Percentiles rank a stretch among this genome's conserved stretches.
These are phyloP conservation scores for Arthromyces matolae DNA, from an alignment of 768 basidiomycete species.

Conservation along the genomic window DNA sequence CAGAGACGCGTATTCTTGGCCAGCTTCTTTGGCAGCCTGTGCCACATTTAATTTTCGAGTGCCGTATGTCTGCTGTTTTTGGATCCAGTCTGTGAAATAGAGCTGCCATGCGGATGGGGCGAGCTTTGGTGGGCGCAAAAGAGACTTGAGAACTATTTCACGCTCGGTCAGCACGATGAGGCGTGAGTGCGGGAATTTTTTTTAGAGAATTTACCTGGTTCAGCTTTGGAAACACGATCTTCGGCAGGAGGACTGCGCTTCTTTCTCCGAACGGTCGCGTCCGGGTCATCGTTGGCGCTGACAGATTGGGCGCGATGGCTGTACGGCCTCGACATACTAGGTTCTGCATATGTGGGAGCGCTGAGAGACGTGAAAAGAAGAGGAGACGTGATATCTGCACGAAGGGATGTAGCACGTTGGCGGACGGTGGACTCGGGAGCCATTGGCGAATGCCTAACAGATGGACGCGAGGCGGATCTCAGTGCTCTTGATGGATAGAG, in stretches of 20 bases:
- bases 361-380: conserved; percentile 69
- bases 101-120: conserved; percentile 96
- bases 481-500: conserved; percentile 54
- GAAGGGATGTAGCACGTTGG: conserved; percentile 38
- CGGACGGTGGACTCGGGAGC: conserved; percentile 37
- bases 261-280: conserved; percentile 72
- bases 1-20: conserved; percentile 81
- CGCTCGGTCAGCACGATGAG: conserved; percentile 17
- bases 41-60: conserved; percentile 90
- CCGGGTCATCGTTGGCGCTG: conserved; percentile 57
- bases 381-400: conserved; percentile 44
- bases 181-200: conserved; percentile 5
- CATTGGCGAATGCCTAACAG: conserved; percentile 48
- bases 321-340: conserved; percentile 53
- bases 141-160: conserved; percentile 76
- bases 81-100: conserved; percentile 94
- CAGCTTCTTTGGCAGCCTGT: conserved; percentile 92
- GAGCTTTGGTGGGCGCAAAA: conserved; percentile 83
- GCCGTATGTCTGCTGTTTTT: conserved; percentile 74
- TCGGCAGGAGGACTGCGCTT: conserved; percentile 39
- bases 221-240: conserved; percentile 35
- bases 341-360: conserved; percentile 56
- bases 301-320: conserved; percentile 66
- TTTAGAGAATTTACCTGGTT: conserved; percentile 36
- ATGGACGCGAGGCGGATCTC: conserved; percentile 43